These are phyloP conservation scores for Chlamydomonas incerta DNA, from an alignment of 139 green algal species.

Conservation along the genomic window DNA sequence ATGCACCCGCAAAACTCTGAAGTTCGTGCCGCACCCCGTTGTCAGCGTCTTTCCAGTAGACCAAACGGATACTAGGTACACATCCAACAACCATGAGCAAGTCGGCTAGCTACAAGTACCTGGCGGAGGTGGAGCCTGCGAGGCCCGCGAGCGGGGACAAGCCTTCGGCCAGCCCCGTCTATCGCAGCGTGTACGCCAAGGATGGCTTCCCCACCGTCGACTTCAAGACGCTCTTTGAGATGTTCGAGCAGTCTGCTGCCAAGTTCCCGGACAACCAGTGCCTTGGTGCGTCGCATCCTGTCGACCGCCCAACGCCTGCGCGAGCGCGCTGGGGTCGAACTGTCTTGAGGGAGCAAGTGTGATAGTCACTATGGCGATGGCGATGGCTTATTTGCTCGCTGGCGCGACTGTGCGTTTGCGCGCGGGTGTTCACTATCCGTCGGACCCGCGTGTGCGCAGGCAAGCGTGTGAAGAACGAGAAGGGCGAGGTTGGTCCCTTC, in stretches of 20 bases:
- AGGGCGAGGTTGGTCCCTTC: slow-evolving; percentile 50
- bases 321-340: not conserved
- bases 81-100: not conserved
- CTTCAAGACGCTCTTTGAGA: slow-evolving; percentile 80
- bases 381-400: not conserved
- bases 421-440: not conserved
- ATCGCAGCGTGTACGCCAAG: slow-evolving; percentile 63
- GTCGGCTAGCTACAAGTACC: slow-evolving; percentile 23
- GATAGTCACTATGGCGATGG: too few species aligned
- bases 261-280: slow-evolving; percentile 64
- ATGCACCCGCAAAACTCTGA: too few species aligned
- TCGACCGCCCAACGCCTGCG: not conserved
- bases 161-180: slow-evolving; percentile 57
- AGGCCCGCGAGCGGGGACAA: slow-evolving; percentile 19
- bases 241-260: slow-evolving; percentile 73
- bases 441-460: slow-evolving; percentile 1
- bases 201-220: slow-evolving; percentile 66
- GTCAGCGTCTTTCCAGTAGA: too few species aligned
- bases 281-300: slow-evolving; percentile 49
- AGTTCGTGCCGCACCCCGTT: too few species aligned
- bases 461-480: slow-evolving; percentile 25
- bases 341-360: too few species aligned
- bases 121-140: slow-evolving; percentile 47
- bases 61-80: too few species aligned
- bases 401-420: not conserved